phyloP scores from a whole-genome alignment of 805 yeast species.

The Kazachstania psychrophila region DNA sequence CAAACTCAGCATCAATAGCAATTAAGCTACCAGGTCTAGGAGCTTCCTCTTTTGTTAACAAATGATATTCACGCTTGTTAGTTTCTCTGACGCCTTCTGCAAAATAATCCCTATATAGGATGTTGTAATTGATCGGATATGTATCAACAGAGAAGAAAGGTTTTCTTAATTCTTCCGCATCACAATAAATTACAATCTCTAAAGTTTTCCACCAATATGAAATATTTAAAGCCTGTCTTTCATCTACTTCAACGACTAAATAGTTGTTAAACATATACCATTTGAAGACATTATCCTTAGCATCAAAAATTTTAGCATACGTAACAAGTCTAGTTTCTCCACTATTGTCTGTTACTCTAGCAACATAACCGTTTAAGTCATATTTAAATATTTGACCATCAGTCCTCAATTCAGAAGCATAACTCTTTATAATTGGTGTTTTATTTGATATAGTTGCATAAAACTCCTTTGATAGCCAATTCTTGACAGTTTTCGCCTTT shows the following conservation, averaged over 20 bases:
- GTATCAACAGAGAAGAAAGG: constrained; percentile 38
- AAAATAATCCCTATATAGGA: constrained; percentile 68
- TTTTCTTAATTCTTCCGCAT: constrained; percentile 33
- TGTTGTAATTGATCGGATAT: constrained; percentile 51
- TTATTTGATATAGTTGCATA: constrained; percentile 36
- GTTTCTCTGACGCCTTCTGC: constrained; percentile 56
- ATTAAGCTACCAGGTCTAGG: constrained; percentile 69
- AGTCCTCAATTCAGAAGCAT: constrained; percentile 23
- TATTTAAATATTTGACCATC: constrained; percentile 36
- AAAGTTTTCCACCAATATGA: constrained; percentile 79
- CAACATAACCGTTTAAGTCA: constrained; percentile 60
- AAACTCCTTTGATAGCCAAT: constrained; percentile 58
- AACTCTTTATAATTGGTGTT: constrained; percentile 31
- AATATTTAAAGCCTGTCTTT: constrained; percentile 68
- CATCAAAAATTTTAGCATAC: constrained; percentile 39
- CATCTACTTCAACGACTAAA: constrained; percentile 65
- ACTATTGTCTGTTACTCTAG: constrained; percentile 50
- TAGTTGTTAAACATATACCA: constrained; percentile 93
- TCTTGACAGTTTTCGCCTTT: constrained; percentile 38
- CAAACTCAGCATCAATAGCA: constrained; percentile 97
- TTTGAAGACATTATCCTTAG: constrained; percentile 20
- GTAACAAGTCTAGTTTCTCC: constrained; percentile 52
- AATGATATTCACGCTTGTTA: constrained; percentile 51
- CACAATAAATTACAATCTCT: constrained; percentile 57
- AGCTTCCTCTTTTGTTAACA: constrained; percentile 59